Base-by-base conservation (phyloP, 495 filamentous ascomycete genomes). In the Penicillium mononematosum region DNA sequence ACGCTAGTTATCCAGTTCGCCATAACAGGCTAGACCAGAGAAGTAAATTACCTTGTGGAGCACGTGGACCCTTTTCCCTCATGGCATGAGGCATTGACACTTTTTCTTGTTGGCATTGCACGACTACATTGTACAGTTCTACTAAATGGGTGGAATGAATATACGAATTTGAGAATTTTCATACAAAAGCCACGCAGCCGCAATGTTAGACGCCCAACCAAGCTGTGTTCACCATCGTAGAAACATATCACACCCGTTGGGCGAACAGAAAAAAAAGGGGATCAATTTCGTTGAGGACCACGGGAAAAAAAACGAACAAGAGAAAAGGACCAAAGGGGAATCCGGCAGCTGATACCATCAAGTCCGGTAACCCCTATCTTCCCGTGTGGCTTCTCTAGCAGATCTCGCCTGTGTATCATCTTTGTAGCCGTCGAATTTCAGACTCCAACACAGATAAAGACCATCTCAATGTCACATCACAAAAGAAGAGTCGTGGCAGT, bases 401-500 rank as follows among this genome's bases (percentile, higher is more conserved):
- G 58, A 71, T 72, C 66, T 67, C 65, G 67, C 61, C 71, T 69
- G 67, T 71, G 65, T 72, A 72, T 71, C 66, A 61, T 72, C 68
- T 70, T 68, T 67, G 66, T 61, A 60, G 66, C 65, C 62, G 57
- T 70, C 69, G 65, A 72, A 71, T 69, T 70, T 71, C 66, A 72
- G 66, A 73, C 66, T 63, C 64, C 70, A 68, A 72, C 66, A 68
- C 71, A 73, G 64, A 67, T 72, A 64, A 71, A 68, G 66, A 61
- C 70, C 65, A 67, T 72, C 70, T 68, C 65, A 75, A 69, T 71
- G 71, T 75, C 68, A 65, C 63, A 69, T 75, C 63, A 67, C 69
- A 75, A 70, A 70, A 70, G 64, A 75, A 75, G 64, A 70, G 59
- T 75, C 71, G 70, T 74, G 68, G 69, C 72, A 65, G 62, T 68